These are phyloP conservation scores for Gloeostereum incarnatum DNA, from an alignment of 768 basidiomycete genomes.

Conservation along the genomic window DNA sequence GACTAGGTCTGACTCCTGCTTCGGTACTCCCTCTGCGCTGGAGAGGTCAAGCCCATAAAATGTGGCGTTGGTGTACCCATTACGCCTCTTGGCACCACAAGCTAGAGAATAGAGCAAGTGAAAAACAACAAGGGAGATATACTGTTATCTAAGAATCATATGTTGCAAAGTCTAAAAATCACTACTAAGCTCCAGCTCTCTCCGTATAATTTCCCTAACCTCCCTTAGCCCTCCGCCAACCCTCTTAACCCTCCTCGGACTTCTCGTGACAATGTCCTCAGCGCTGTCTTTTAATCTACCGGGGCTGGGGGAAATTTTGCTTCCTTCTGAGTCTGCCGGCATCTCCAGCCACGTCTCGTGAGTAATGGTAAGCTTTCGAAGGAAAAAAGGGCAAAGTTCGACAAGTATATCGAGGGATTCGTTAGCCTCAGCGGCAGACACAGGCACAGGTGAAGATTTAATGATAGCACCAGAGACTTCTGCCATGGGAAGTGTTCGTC, in stretches of 20 bases:
- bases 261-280: conserved; percentile 52
- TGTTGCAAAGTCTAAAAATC: too few species aligned
- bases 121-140: too few species aligned
- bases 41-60: too few species aligned
- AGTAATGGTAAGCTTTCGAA: conserved; percentile 51
- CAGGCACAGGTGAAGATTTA: conserved; percentile 76
- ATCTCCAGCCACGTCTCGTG: conserved; percentile 54
- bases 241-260: conserved; percentile 62
- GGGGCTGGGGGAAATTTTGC: conserved; percentile 27
- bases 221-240: conserved; percentile 69
- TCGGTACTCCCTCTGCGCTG: too few species aligned
- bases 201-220: conserved; percentile 74
- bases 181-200: conserved; percentile 73
- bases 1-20: too few species aligned
- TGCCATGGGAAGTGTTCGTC: conserved; percentile 55
- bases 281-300: conserved; percentile 47
- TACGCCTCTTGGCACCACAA: too few species aligned
- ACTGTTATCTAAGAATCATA: too few species aligned
- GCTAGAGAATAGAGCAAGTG: too few species aligned
- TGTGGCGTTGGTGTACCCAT: too few species aligned
- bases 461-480: conserved; percentile 64
- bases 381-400: conserved; percentile 73
- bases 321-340: conserved; percentile 29
- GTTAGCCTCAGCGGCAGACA: conserved; percentile 68
- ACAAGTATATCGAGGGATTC: conserved; percentile 64